Percentiles rank a stretch among this genome's conserved stretches.
phyloP scores from a whole-genome alignment of 2,329 filamentous ascomycete genomes.

The Bipolaris cookei region DNA sequence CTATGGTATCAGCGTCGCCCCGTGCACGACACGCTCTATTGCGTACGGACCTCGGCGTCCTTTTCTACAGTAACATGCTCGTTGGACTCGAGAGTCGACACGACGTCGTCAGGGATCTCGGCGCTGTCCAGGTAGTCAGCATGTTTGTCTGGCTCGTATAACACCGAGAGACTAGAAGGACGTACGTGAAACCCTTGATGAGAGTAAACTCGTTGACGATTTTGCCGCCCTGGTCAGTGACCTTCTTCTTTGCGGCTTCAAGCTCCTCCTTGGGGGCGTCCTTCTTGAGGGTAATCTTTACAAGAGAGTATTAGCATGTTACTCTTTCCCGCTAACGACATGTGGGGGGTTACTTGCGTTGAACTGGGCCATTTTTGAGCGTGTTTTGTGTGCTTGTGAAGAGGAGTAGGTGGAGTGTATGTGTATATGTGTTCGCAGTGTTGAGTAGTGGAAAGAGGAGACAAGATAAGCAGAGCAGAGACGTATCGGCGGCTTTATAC shows the following conservation, averaged over 20 bases:
- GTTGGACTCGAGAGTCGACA: slow-evolving; percentile 70
- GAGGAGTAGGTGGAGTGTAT: neutral
- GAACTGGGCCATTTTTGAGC: slow-evolving; percentile 24
- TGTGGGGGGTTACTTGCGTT: slow-evolving; percentile 16
- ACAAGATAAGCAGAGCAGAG: slow-evolving; percentile 19
- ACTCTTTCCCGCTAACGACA: neutral
- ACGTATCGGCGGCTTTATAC: slow-evolving; percentile 36
- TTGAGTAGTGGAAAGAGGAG: slow-evolving; percentile 8
- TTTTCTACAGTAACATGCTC: slow-evolving; percentile 80
- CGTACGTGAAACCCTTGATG: slow-evolving; percentile 93
- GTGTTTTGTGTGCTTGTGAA: neutral
- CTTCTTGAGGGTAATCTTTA: slow-evolving; percentile 79
- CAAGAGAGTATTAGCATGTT: neutral
- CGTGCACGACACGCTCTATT: slow-evolving; percentile 58
- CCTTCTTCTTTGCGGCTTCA: slow-evolving; percentile 78
- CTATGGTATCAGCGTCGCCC: slow-evolving; percentile 8
- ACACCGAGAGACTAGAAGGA: slow-evolving; percentile 21
- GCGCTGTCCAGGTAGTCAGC: slow-evolving; percentile 61
- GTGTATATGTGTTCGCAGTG: neutral
- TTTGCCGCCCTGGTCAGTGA: slow-evolving; percentile 76
- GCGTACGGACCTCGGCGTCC: slow-evolving; percentile 73
- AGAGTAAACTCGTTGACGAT: slow-evolving; percentile 84
- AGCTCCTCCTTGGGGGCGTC: slow-evolving; percentile 71
- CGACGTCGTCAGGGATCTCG: slow-evolving; percentile 69
- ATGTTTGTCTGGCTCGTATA: slow-evolving; percentile 6